These are phyloP conservation scores for Xanthoconium separans DNA, from an alignment of 1,284 basidiomycete species.

Conservation along the genomic window DNA sequence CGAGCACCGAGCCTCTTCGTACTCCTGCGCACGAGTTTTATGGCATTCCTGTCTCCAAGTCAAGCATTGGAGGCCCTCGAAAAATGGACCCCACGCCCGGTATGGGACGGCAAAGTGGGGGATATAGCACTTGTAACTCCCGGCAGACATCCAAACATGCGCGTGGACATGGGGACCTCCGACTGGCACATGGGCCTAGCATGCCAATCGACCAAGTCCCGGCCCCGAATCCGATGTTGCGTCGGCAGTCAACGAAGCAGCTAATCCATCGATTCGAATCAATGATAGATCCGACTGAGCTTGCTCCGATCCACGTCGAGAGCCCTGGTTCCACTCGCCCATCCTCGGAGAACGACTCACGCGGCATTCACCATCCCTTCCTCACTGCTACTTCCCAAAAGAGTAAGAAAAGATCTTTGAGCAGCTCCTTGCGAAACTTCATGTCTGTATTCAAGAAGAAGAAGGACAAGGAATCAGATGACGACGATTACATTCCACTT, in stretches of 20 bases:
- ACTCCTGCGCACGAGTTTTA: not conserved
- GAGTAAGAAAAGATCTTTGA: conserved; percentile 48
- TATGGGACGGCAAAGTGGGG: not conserved
- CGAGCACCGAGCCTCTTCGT: conserved; percentile 2
- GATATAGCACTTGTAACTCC: not conserved
- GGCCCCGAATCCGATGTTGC: conserved; percentile 14
- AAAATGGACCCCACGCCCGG: conserved; percentile 11
- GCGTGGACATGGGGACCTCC: not conserved
- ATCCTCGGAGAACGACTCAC: conserved; percentile 13
- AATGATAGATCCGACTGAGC: conserved; percentile 22
- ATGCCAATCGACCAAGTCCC: conserved; percentile 3
- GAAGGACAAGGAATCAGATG: conserved; percentile 36
- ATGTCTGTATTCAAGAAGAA: conserved; percentile 64
- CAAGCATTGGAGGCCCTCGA: conserved; percentile 28
- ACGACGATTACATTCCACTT: conserved; percentile 17
- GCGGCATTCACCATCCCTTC: conserved; percentile 11
- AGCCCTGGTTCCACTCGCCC: conserved; percentile 9
- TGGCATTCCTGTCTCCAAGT: conserved; percentile 10
- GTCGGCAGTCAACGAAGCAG: conserved; percentile 35
- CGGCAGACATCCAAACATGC: conserved; percentile 1
- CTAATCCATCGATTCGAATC: conserved; percentile 46
- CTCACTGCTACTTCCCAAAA: conserved; percentile 27
- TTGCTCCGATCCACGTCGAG: conserved; percentile 7
- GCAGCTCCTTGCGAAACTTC: conserved; percentile 65
- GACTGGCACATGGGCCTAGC: not conserved